Evolutionary conservation across 78 protist genomes (phyloP).

Genomic region (Polysphondylium violaceum): DNA sequence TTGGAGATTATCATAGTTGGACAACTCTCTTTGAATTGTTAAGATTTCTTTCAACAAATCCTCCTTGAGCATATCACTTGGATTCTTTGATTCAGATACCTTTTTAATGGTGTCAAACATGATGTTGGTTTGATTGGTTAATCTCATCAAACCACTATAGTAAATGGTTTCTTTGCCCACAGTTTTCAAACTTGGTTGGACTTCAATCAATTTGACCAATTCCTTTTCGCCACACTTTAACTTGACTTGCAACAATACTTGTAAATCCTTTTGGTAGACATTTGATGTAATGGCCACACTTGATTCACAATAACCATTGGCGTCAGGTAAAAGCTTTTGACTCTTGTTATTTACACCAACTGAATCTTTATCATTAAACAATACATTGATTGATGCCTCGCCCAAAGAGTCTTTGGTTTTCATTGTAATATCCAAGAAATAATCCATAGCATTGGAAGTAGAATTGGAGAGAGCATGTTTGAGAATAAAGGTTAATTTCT

Average conservation of each 20-base stretch:
- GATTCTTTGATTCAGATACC: not conserved
- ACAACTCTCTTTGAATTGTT: not conserved
- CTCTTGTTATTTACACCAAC: not conserved
- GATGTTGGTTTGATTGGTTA: not conserved
- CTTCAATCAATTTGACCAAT: not conserved
- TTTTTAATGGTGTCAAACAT: not conserved
- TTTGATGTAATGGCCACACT: not conserved
- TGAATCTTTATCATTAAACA: not conserved
- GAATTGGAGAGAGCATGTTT: slow-evolving; percentile 9
- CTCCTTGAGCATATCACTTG: not conserved
- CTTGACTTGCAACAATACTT: not conserved
- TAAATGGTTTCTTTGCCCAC: not conserved
- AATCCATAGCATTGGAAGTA: not conserved
- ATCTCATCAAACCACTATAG: not conserved
- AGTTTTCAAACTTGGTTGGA: slow-evolving; percentile 14
- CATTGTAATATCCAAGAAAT: not conserved
- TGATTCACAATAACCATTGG: not conserved
- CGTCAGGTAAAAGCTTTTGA: not conserved
- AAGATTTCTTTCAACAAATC: not conserved
- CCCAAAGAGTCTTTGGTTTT: not conserved
- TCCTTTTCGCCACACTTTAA: not conserved
- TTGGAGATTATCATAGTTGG: slow-evolving; percentile 13
- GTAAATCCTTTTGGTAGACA: not conserved
- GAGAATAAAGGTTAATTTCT: slow-evolving; percentile 55
- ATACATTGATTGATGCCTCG: not conserved